Evolutionary conservation across 2,329 filamentous ascomycete genomes (phyloP), one percentile per base, ranked within the genome.

Genomic region (Grosmannia serpens): DNA sequence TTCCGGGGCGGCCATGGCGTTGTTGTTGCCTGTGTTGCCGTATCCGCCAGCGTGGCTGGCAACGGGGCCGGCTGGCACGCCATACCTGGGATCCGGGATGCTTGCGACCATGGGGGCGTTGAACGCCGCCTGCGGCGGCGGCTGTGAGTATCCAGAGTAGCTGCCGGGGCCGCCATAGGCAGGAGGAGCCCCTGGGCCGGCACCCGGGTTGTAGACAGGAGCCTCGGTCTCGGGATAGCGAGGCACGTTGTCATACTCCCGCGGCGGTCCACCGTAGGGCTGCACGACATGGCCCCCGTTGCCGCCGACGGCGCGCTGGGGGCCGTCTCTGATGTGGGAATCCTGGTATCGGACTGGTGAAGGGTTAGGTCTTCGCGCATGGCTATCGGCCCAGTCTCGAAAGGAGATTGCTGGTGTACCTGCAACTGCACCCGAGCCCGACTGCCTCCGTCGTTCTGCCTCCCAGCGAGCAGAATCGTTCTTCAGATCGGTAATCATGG

Each of bases 401-500:
- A 75, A 79, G 73, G 61, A 60, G 49, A 54, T 24, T 26, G 74
- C 70, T 68, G 71, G 74, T 74, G 75, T 83, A 83, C 80, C 80
- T 83, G 80, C 78, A 54, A 54, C 35, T 17, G 53, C 53, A 22
- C 53, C 53, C 10, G 53, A 9, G 75, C 77, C 77, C 69, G 74
- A 75, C 64, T 74, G 79, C 66, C 76, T 77, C 67, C 80, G 76
- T 68, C 80, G 76, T 71, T 84, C 81, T 69, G 76, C 77, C 65
- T 83, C 80, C 81, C 81, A 84, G 61, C 80, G 77, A 62, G 79
- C 77, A 63, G 81, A 84, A 69, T 84, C 81, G 68, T 77, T 79
- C 66, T 84, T 84, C 59, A 84, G 71, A 64, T 83, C 80, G 68
- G 81, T 79, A 57, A 84, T 84, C 81, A 84, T 84, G 59, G 81